Evolutionary conservation across 179 eudicot genomes (phyloP), one percentile per base, ranked within the genome.

Genomic region (Gypsophila paniculata): DNA sequence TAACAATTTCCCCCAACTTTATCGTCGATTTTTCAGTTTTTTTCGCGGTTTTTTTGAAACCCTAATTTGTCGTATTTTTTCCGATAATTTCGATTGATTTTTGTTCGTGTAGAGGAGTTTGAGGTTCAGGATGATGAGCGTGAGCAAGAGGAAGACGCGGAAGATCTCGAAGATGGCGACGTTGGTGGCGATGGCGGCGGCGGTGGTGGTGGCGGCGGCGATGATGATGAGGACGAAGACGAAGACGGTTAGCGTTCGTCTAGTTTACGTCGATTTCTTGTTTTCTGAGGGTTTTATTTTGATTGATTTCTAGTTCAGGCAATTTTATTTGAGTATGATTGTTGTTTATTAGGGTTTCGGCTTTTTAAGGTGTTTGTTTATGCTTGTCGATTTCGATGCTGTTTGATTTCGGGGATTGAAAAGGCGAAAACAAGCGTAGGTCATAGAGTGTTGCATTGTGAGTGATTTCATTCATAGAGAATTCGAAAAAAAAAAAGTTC

Each of bases 171-270:
- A 32, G 93, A 75, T 0, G 92, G 81, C 2, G 81, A 72, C 2
- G 78, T 74, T 8, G 86, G 82, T 10, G 88, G 84, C 25, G 84
- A 67, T 39, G 83, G 57, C 10, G 80, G 44, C 17, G 89, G 81
- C 15, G 70, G 34, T 4, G 57, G 57, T 3, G 57, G 29, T 22
- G 61, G 12, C 0, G 61, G 60, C 38, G 68, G 13, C 14, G 90
- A 83, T 12, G 93, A n/a, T n/a, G n/a, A 86, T 0, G 93, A 88
- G 0, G 90, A 85, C 0, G 93, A 88, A 0, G 95, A 91, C 12
- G 97, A 90, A 9, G 96, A 91, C 17, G 96, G 90, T 87, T 74
- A 5, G 61, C 9, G 42, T 77, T 64, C 34, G 13, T n/a, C 2
- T 48, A 29, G 10, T 49, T 61, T 19, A 49, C 6, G 8, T 59